Evolutionary conservation across 345 rosid genomes (phyloP), one percentile per base, ranked within the genome.

Genomic region (Clausena lansium): DNA sequence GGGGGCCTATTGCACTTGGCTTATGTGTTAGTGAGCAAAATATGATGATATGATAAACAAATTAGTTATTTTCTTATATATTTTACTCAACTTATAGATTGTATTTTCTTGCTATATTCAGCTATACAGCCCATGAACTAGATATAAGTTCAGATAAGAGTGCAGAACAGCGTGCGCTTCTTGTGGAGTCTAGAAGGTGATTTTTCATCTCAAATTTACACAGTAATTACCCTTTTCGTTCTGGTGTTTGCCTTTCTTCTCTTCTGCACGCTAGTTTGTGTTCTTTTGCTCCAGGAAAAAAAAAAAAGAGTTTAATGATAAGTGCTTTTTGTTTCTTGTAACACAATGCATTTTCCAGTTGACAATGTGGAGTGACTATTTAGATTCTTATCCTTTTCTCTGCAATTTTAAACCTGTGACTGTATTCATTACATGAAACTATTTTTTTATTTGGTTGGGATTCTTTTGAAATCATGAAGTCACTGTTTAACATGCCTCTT

Each of bases 141-240:
- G 89, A 90, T 59, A 52, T 76, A 58, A 80, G 75, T 78, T 87
- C 82, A 32, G 92, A 89, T 63, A 87, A 76, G 78, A 84, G 45
- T 76, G 78, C 71, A 19, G 94, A 93, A 81, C 94, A 97, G 77
- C 94, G 81, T n/a, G 81, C 94, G 58, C 85, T 92, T 86, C 95
- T 89, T 78, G 91, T 94, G 76, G 92, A 94, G 84, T 89, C 98
- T 54, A 90, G 87, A 86, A 92, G 97, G 99, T 89, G 45, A 76
- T 81, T 71, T 78, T 63, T 70, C 45, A 72, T 84, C 67, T 41
- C 57, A 57, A 52, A 15, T 41, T 71, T 65, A 35, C 76, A 45
- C n/a, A 27, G 78, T 24, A 27, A 27, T 25, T 14, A 17, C 47
- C 2, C 36, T 41, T 9, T 38, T 38, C 45, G 14, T 41, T 69